A percentile compares a stretch with the other conserved stretches of the same genome.
phyloP scores from a whole-genome alignment of 345 rosid species.

The Hevea brasiliensis region DNA sequence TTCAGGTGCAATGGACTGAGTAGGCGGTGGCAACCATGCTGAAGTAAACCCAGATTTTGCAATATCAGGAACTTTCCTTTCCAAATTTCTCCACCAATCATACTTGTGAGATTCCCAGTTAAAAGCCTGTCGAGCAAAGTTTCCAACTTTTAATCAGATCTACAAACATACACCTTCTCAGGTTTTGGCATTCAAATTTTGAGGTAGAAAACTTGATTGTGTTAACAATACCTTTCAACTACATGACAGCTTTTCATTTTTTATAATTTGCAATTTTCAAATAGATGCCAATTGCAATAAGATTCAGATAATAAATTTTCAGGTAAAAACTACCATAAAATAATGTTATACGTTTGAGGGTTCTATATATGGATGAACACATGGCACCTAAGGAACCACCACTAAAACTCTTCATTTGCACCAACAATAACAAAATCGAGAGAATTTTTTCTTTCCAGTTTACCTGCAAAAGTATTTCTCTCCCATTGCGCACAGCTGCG shows the following conservation, averaged over 20 bases:
- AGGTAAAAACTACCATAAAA: neutral
- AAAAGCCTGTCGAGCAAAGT: slow-evolving; percentile 55
- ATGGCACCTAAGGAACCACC: neutral
- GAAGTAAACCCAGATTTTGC: slow-evolving; percentile 88
- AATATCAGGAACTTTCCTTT: slow-evolving; percentile 60
- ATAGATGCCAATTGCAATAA: slow-evolving; percentile 8
- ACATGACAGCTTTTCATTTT: neutral
- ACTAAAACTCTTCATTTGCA: neutral
- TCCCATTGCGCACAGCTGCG: slow-evolving; percentile 56
- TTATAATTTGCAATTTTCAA: neutral
- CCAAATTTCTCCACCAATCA: slow-evolving; percentile 90
- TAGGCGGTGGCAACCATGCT: slow-evolving; percentile 85
- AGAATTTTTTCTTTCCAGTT: neutral
- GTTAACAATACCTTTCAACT: neutral
- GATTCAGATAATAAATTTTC: neutral
- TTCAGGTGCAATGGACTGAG: slow-evolving; percentile 76
- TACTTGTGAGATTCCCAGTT: slow-evolving; percentile 93
- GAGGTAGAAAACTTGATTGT: neutral
- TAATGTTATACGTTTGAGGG: neutral
- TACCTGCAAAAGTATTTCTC: slow-evolving; percentile 85
- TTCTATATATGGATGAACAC: neutral
- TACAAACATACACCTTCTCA: slow-evolving; percentile 4
- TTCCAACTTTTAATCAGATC: slow-evolving; percentile 3
- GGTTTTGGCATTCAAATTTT: slow-evolving; percentile 13
- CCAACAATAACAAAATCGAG: neutral